These are phyloP conservation scores for Astragalus glycyphyllos DNA, from an alignment of 306 rosid genomes.

Conservation along the genomic window DNA sequence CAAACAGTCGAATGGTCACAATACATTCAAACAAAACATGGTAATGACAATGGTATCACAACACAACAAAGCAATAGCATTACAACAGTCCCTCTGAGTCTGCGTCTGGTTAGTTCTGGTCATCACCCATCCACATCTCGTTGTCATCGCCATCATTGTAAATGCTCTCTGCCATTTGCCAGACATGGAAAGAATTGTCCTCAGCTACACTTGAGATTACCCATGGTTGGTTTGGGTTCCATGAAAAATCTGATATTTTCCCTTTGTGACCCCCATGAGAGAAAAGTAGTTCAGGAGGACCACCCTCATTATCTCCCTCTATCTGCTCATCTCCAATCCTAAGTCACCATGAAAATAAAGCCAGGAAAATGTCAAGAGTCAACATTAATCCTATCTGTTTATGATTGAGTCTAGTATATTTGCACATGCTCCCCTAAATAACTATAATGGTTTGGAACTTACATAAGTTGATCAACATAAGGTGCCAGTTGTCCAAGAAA, in stretches of 20 bases:
- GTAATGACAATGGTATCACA: too few relatives aligned
- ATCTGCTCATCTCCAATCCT: conserved; percentile 88
- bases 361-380: background rate
- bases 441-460: background rate
- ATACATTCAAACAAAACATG: conserved; percentile 6
- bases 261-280: conserved; percentile 92
- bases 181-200: conserved; percentile 84
- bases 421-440: conserved; percentile 6
- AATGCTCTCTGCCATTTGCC: conserved; percentile 88
- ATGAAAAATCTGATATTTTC: conserved; percentile 89
- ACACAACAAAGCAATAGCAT: conserved; percentile 20
- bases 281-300: conserved; percentile 89
- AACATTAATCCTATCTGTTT: background rate
- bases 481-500: background rate
- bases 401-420: background rate
- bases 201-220: conserved; percentile 88
- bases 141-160: conserved; percentile 59
- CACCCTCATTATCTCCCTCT: conserved; percentile 88
- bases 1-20: background rate
- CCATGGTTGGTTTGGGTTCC: conserved; percentile 87
- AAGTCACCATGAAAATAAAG: conserved; percentile 28
- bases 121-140: conserved; percentile 31
- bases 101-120: conserved; percentile 18
- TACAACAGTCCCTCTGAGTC: background rate
- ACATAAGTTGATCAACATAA: background rate